Evolutionary conservation across 1,284 basidiomycete genomes (phyloP), one percentile per base, ranked within the genome.

Genomic region (Vanrija pseudolonga): DNA sequence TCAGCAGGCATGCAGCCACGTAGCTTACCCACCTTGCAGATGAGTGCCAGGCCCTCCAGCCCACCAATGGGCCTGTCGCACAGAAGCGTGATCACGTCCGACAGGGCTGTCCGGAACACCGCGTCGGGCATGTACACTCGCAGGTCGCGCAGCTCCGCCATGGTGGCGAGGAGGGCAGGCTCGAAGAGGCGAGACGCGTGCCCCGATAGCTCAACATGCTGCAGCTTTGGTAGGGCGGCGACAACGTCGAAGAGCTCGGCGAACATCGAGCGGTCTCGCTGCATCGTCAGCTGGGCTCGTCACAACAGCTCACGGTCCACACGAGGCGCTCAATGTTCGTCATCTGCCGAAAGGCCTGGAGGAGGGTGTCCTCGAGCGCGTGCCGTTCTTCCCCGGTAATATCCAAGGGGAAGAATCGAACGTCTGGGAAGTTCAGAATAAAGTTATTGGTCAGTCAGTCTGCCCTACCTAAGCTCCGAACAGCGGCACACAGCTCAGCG

Each of bases 301-400:
- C n/a, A n/a, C n/a, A n/a, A n/a, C n/a, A n/a, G n/a, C 74, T 42
- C 44, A 72, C 73, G 0, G 75, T 76, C 75, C 75, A 76, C 1
- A 69, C 67, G 0, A 76, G 60, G 19, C 62, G 61, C 38, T 64
- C 60, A 0, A 76, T 60, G 23, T 69, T 70, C 1, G 24, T 36
- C 73, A 76, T 75, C 12, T 61, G 45, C 4, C 32, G 39, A 5
- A 76, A 45, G 1, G 71, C 62, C 23, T 38, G n/a, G 55, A 47
- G 56, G 15, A 73, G 66, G 6, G 58, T 57, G 24, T 68, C 66
- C 22, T 72, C 69, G 4, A 73, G 57, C 3, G 67, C 60, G 6
- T 63, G 52, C 3, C 68, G 56, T 36, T 65, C 61, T n/a, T 62
- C 63, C 15, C 66, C 69, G 17, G 60, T 53, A 2, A 68, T 59